Evolutionary conservation across 805 yeast genomes (phyloP).

Genomic region (Candida multigemmis): DNA sequence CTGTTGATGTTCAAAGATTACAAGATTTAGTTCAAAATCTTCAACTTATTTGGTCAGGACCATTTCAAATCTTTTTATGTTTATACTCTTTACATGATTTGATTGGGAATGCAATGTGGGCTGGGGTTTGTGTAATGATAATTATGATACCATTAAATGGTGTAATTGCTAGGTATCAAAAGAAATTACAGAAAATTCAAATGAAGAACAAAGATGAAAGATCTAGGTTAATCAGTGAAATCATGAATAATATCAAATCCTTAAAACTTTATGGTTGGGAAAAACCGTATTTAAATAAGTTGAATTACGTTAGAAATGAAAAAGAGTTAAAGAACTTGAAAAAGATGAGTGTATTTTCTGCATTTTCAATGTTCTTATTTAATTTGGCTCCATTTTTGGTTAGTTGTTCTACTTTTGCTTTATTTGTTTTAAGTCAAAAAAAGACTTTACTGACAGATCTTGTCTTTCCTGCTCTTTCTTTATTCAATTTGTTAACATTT

Average conservation of each 20-base stretch:
- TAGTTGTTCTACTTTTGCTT: constrained; percentile 80
- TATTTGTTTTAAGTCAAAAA: constrained; percentile 54
- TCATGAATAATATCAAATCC: constrained; percentile 85
- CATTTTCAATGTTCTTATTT: constrained; percentile 70
- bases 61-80: constrained; percentile 77
- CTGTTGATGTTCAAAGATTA: constrained; percentile 84
- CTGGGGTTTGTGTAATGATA: constrained; percentile 76
- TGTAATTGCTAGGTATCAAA: constrained; percentile 56
- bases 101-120: constrained; percentile 90
- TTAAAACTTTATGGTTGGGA: constrained; percentile 97
- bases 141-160: constrained; percentile 78
- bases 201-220: constrained; percentile 90
- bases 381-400: constrained; percentile 84
- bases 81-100: constrained; percentile 61
- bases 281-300: constrained; percentile 63
- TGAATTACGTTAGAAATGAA: constrained; percentile 78
- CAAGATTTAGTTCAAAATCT: constrained; percentile 76
- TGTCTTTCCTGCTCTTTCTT: constrained; percentile 83
- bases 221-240: constrained; percentile 81
- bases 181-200: constrained; percentile 68
- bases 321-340: constrained; percentile 72
- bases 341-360: constrained; percentile 63
- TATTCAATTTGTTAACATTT: constrained; percentile 82
- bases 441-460: constrained; percentile 78
- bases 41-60: constrained; percentile 86